phyloP scores from a whole-genome alignment of 1,284 basidiomycete genomes.

The Pyrrhoderma noxium region DNA sequence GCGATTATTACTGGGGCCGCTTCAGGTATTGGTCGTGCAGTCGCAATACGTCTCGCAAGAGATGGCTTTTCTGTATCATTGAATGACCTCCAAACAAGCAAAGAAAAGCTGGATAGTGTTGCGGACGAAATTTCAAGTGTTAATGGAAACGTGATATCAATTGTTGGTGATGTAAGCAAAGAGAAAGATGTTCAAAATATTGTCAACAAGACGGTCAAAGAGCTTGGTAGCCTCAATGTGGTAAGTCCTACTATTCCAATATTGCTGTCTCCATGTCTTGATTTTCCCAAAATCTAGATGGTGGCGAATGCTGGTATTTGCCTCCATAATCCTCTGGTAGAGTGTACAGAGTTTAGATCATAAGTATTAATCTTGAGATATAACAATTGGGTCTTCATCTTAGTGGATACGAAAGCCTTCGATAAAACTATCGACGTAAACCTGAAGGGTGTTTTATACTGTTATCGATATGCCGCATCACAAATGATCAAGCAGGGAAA shows the following conservation, averaged over 20 bases:
- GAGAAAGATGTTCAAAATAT: constrained; percentile 18
- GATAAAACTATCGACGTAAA: constrained; percentile 17
- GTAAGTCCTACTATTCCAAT: constrained; percentile 10
- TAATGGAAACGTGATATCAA: background rate
- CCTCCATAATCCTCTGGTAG: background rate
- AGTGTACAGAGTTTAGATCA: background rate
- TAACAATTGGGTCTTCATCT: too few relatives aligned
- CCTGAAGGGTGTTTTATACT: constrained; percentile 16
- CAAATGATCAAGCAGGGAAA: constrained; percentile 21
- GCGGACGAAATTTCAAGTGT: constrained; percentile 2
- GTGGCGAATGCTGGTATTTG: constrained; percentile 19
- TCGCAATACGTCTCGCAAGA: constrained; percentile 17
- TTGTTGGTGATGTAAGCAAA: constrained; percentile 19
- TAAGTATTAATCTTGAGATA: too few relatives aligned
- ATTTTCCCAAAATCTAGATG: constrained; percentile 12
- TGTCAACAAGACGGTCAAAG: constrained; percentile 18
- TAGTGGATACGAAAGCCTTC: constrained; percentile 11
- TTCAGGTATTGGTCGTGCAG: constrained; percentile 23
- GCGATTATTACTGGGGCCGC: constrained; percentile 15
- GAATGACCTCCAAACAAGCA: constrained; percentile 18
- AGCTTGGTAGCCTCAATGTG: constrained; percentile 21
- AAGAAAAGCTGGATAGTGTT: constrained; percentile 8
- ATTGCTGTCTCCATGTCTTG: background rate
- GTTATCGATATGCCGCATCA: constrained; percentile 19
- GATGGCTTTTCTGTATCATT: constrained; percentile 20